phyloP scores from a whole-genome alignment of 495 filamentous ascomycete species.

The Penicillium pancosmium region DNA sequence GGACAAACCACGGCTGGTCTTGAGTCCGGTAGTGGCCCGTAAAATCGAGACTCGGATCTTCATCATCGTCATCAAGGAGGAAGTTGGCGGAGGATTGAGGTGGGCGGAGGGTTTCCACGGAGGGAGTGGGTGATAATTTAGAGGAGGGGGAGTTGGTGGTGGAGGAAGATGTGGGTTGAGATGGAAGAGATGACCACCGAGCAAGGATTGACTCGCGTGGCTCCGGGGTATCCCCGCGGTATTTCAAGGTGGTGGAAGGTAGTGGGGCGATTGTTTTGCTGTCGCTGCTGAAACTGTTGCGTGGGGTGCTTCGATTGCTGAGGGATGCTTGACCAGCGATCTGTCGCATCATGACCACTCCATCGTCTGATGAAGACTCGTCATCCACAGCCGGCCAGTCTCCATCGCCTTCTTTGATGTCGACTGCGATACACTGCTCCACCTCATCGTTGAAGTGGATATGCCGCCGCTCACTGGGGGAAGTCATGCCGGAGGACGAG shows the following conservation, averaged over 20 bases:
- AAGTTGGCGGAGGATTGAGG: constrained; percentile 71
- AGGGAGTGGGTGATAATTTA: constrained; percentile 66
- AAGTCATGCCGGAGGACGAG: constrained; percentile 53
- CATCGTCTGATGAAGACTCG: constrained; percentile 73
- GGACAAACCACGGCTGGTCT: constrained; percentile 41
- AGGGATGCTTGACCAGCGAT: constrained; percentile 48
- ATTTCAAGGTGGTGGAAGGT: constrained; percentile 90
- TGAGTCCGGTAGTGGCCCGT: constrained; percentile 29
- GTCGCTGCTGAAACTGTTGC: constrained; percentile 60
- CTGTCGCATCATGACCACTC: constrained; percentile 82
- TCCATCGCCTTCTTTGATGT: constrained; percentile 74
- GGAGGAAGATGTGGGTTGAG: neutral
- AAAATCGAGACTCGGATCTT: constrained; percentile 56
- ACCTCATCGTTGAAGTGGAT: constrained; percentile 98
- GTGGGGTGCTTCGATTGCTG: constrained; percentile 50
- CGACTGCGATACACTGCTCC: constrained; percentile 92
- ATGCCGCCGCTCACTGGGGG: constrained; percentile 75
- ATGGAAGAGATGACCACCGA: constrained; percentile 37
- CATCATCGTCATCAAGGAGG: constrained; percentile 68
- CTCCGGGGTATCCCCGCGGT: constrained; percentile 77
- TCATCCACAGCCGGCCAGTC: constrained; percentile 51
- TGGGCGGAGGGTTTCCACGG: constrained; percentile 75
- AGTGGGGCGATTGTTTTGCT: constrained; percentile 93
- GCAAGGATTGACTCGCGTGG: constrained; percentile 40
- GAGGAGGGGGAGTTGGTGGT: constrained; percentile 24